Evolutionary conservation across 768 basidiomycete genomes (phyloP), one percentile per base, ranked within the genome.

Genomic region (Suillus ampliporus): DNA sequence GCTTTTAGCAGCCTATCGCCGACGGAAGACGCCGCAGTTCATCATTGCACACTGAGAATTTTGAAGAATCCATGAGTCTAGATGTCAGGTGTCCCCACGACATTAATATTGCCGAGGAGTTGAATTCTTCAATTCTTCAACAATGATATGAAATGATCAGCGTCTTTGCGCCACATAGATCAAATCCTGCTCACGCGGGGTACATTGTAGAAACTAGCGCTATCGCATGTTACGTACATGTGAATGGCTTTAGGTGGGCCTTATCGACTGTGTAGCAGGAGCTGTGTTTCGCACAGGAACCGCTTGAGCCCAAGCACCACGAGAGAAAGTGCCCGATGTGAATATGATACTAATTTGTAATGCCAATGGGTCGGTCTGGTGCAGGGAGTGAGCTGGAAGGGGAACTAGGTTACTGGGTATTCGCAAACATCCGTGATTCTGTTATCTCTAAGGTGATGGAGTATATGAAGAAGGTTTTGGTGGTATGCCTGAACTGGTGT

Each of bases 251-350:
- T 38, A 38, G 53, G 38, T 26, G 53, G 53, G 53, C 23, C 37
- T 54, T 54, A 21, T 38, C 37, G 38, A 17, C 37, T 38, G 53
- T 38, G 23, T 37, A 38, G 23, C 54, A 28, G 31, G 19, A n/a
- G 19, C 50, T 51, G 50, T 51, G 50, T 51, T 19, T 51, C 28
- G 28, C 50, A 51, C 50, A 51, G 28, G 19, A 50, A 50, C 7
- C 23, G 26, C n/a, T 14, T 7, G 3, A 23, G 11, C n/a, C 47
- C 26, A 34, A 40, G 40, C 54, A 56, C 38, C 26, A 28, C 37
- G 23, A 56, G 38, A 56, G 54, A 56, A 40, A 40, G 40, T 26
- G 37, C 54, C 54, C 38, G 38, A 56, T 56, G 54, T 40, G 26
- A 41, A 40, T 34, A 51, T 40, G 23, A 40, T 19, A 11, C 35